Evolutionary conservation across 768 basidiomycete species (phyloP), one percentile per base, ranked within the genome.

Genomic region (Boletus bicolor): DNA sequence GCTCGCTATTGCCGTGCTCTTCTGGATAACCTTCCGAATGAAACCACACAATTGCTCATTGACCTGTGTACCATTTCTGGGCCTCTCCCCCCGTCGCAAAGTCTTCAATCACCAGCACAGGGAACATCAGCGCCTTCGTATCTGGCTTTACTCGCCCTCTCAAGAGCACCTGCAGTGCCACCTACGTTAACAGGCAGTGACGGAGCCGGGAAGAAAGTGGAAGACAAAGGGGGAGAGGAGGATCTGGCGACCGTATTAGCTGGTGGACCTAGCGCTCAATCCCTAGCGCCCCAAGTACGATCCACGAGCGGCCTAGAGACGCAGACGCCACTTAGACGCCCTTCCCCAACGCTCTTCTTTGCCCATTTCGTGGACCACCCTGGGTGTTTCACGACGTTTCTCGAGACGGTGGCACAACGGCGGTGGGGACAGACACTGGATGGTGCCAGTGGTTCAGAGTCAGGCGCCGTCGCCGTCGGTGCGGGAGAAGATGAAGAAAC

Each of bases 291-390:
- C 0, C 64, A 58, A 50, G 50, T 5, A 49, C 59, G 30, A 41
- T 50, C 57, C 17, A 43, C 57, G 7, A 39, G 24, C 5, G 54
- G 19, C 37, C 63, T 34, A 32, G 64, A 54, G 32, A 52, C 68
- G 55, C 56, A 67, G 19, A 69, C 72, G 4, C 74, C 73, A 0
- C 66, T 76, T 8, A 82, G 83, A 64, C 75, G 80, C 0, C 88
- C 93, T 0, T 93, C 93, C 0, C 93, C 95, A 0, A 76, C 86
- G 5, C 76, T 89, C 34, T 98, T 93, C 70, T 98, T 98, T 65
- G 87, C 93, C 0, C 93, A 97, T 68, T 98, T 97, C 60, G 86
- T 97, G 37, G 91, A 96, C 65, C 91, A 95, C 62, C 83, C 88
- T 55, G 78, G 77, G 3, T 83, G 91, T 53, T 96, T 99, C 60